Percentiles rank a stretch among this genome's conserved stretches.
Evolutionary conservation across 805 yeast genomes (phyloP).

Genomic region (Zygoascus tannicola): DNA sequence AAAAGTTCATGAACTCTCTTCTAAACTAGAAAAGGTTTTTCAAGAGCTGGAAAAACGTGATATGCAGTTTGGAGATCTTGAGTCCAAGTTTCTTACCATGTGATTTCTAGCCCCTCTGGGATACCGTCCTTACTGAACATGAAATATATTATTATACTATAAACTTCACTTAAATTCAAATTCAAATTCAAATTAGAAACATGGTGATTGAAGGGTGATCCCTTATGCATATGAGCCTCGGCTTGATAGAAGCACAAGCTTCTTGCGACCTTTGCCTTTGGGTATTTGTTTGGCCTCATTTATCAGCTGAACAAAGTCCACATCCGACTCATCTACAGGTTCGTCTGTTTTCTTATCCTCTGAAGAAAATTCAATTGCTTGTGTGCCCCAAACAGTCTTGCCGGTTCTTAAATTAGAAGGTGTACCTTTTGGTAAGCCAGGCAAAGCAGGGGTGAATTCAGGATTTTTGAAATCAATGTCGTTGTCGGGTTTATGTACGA

Average conservation of each 20-base stretch:
- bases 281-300: constrained; percentile 14
- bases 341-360: constrained; percentile 14
- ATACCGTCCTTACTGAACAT: too few species aligned
- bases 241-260: constrained; percentile 21
- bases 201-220: neutral
- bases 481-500: neutral
- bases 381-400: constrained; percentile 15
- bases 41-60: constrained; percentile 17
- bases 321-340: constrained; percentile 14
- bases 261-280: constrained; percentile 20
- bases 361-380: constrained; percentile 14
- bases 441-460: neutral
- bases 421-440: constrained; percentile 1
- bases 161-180: too few species aligned
- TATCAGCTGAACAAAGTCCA: constrained; percentile 2
- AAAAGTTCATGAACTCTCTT: constrained; percentile 14
- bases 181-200: too few species aligned
- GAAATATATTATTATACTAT: too few species aligned
- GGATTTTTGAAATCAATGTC: neutral
- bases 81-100: constrained; percentile 14
- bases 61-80: constrained; percentile 16
- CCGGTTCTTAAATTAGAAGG: neutral
- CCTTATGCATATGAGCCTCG: too few species aligned
- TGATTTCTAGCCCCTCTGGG: too few species aligned
- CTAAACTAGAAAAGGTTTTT: constrained; percentile 17